Percentiles rank a stretch among this genome's conserved stretches.
phyloP scores from a whole-genome alignment of 352 stramenopile genomes.

The Elongisporangium undulatum region DNA sequence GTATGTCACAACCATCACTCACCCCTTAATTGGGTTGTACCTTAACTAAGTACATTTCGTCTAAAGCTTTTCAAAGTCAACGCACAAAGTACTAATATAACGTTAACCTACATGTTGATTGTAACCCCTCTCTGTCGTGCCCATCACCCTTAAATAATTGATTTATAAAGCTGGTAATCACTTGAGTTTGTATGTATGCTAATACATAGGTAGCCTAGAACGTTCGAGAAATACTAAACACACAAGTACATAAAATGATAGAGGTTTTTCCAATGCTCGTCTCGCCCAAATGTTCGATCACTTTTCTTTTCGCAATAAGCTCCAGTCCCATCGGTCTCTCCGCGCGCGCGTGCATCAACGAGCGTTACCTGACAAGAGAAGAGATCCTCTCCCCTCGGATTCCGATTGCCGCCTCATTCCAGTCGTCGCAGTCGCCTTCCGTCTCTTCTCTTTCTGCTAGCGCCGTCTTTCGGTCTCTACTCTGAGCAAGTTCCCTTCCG shows the following conservation, averaged over 20 bases:
- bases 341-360: background rate
- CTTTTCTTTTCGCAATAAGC: background rate
- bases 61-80: background rate
- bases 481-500: slow-evolving; percentile 28
- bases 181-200: background rate
- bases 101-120: background rate
- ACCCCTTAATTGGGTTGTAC: slow-evolving; percentile 1
- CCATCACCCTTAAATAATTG: background rate
- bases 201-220: background rate
- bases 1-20: slow-evolving; percentile 22
- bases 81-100: background rate
- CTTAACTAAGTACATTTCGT: background rate
- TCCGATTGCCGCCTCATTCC: slow-evolving; percentile 4
- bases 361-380: background rate
- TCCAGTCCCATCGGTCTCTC: background rate
- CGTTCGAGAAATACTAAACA: background rate
- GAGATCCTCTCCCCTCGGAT: background rate
- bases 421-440: slow-evolving; percentile 9
- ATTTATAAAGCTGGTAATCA: background rate
- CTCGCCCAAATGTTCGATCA: background rate
- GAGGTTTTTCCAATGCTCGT: background rate
- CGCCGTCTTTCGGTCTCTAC: slow-evolving; percentile 16
- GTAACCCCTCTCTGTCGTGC: background rate
- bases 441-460: slow-evolving; percentile 41
- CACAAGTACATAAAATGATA: background rate